phyloP scores from a whole-genome alignment of 23 red algal genomes.

The Gracilaria domingensis region DNA sequence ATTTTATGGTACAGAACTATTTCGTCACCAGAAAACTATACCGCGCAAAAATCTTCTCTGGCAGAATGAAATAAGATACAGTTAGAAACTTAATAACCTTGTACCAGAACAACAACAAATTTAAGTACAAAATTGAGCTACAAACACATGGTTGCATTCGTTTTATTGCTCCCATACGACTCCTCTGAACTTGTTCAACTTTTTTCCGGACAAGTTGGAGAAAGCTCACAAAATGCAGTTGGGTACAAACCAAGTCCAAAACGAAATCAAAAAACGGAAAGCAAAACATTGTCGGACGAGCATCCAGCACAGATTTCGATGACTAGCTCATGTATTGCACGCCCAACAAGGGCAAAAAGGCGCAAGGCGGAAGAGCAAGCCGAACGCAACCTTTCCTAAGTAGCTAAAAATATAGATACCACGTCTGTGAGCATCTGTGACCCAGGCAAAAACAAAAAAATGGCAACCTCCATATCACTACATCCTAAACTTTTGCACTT shows the following conservation, averaged over 20 bases:
- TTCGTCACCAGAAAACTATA: no score
- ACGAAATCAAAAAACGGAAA: neutral
- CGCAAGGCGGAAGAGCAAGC: slow-evolving; percentile 8
- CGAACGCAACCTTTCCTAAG: neutral
- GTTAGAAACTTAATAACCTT: slow-evolving; percentile 8
- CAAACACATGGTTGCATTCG: no score
- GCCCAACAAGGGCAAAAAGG: slow-evolving; percentile 8
- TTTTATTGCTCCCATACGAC: no score
- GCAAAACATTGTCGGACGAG: no score
- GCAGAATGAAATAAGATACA: slow-evolving; percentile 16
- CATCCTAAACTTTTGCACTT: slow-evolving; percentile 15
- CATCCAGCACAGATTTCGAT: no score
- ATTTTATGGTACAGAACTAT: no score
- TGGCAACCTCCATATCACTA: slow-evolving; percentile 13
- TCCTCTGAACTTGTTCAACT: no score
- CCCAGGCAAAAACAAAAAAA: slow-evolving; percentile 13
- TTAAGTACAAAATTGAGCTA: no score
- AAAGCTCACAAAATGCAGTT: neutral
- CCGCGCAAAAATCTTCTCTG: neutral
- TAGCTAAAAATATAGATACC: no score
- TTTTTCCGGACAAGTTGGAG: no score
- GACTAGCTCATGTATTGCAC: neutral
- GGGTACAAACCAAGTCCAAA: slow-evolving; percentile 22
- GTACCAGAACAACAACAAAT: slow-evolving; percentile 29
- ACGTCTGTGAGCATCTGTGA: neutral